These are phyloP conservation scores for Jimgerdemannia lactiflua DNA, from an alignment of 192 early-diverging fungal species.

Conservation along the genomic window DNA sequence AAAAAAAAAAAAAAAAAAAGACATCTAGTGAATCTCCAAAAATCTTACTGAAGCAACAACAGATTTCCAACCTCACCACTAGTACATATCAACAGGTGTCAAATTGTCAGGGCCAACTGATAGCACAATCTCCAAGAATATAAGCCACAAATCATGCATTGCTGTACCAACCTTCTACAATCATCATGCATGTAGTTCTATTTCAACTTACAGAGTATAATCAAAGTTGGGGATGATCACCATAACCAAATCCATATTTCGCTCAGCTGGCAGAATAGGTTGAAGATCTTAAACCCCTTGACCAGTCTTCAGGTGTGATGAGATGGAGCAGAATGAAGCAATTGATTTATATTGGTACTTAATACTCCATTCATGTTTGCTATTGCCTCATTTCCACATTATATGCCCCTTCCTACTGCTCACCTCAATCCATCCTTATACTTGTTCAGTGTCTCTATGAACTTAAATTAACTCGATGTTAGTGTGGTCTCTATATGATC, in stretches of 20 bases:
- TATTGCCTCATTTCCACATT: too few relatives aligned
- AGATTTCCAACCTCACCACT: slow-evolving; percentile 69
- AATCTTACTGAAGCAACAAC: slow-evolving; percentile 51
- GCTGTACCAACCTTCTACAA: too few relatives aligned
- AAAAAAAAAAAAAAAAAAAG: slow-evolving; percentile 11
- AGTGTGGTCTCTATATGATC: slow-evolving; percentile 70
- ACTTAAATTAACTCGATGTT: slow-evolving; percentile 74
- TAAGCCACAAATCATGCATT: not conserved
- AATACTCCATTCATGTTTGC: too few relatives aligned
- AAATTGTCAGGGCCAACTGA: too few relatives aligned
- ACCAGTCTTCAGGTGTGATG: slow-evolving; percentile 29
- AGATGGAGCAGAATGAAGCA: slow-evolving; percentile 1
- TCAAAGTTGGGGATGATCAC: slow-evolving; percentile 70
- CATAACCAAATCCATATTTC: slow-evolving; percentile 77
- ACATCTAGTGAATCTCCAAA: not conserved
- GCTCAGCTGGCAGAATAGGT: slow-evolving; percentile 71
- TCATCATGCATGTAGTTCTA: too few relatives aligned
- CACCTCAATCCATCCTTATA: slow-evolving; percentile 57
- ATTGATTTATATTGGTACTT: not conserved
- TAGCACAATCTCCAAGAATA: not conserved
- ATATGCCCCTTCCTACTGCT: slow-evolving; percentile 16
- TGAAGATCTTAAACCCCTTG: slow-evolving; percentile 78
- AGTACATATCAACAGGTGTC: not conserved
- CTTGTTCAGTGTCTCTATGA: slow-evolving; percentile 64
- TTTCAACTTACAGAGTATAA: slow-evolving; percentile 53